phyloP scores from a whole-genome alignment of 1,284 basidiomycete species.

The Sanghuangporus weigelae region DNA sequence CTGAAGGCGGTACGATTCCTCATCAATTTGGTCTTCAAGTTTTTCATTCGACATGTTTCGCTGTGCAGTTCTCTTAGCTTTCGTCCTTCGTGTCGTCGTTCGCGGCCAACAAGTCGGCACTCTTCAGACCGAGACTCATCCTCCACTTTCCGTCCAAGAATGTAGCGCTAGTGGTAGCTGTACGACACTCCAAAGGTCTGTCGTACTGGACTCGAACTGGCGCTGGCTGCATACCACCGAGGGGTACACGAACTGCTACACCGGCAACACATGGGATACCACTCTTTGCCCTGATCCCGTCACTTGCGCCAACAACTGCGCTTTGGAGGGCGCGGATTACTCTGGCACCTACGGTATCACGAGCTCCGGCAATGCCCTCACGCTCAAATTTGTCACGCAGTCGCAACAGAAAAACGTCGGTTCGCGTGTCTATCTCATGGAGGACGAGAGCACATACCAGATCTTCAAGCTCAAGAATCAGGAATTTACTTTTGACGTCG shows the following conservation, averaged over 20 bases:
- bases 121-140: slow-evolving; percentile 36
- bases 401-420: slow-evolving; percentile 23
- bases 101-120: slow-evolving; percentile 37
- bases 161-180: slow-evolving; percentile 38
- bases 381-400: slow-evolving; percentile 25
- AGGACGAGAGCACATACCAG: slow-evolving; percentile 21
- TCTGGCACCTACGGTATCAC: slow-evolving; percentile 38
- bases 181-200: slow-evolving; percentile 28
- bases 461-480: slow-evolving; percentile 26
- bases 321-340: slow-evolving; percentile 35
- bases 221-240: slow-evolving; percentile 42
- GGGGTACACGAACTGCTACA: slow-evolving; percentile 50
- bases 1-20: not conserved
- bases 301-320: slow-evolving; percentile 37
- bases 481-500: slow-evolving; percentile 28
- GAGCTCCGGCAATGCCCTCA: slow-evolving; percentile 34
- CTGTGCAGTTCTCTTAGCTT: slow-evolving; percentile 27
- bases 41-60: slow-evolving; percentile 25
- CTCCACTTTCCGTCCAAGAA: slow-evolving; percentile 32
- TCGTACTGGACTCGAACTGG: slow-evolving; percentile 51
- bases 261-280: slow-evolving; percentile 46
- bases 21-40: not conserved
- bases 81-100: slow-evolving; percentile 30
- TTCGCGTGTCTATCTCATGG: slow-evolving; percentile 27
- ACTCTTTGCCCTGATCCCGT: slow-evolving; percentile 41